Conservation (phyloP, 1,139 yeast genomes). For the Kodamaea derodonti region DNA sequence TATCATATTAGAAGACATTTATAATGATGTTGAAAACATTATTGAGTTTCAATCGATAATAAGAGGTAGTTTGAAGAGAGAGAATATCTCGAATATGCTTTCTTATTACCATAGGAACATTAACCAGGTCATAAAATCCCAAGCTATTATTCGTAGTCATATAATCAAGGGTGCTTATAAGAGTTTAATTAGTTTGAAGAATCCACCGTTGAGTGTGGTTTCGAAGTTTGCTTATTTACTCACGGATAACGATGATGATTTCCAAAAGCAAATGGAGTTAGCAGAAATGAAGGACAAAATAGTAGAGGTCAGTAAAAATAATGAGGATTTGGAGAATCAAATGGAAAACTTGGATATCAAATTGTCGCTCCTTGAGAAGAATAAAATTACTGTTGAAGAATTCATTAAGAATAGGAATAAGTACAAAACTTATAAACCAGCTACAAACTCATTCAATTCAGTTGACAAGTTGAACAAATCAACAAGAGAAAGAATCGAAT, state of each 20-base stretch:
- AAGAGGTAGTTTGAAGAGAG: slow-evolving; percentile 45
- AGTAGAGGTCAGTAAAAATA: slow-evolving; percentile 56
- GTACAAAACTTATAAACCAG: slow-evolving; percentile 20
- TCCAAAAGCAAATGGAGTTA: slow-evolving; percentile 69
- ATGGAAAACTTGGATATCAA: slow-evolving; percentile 81
- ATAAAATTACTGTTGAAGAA: slow-evolving; percentile 77
- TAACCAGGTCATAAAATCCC: slow-evolving; percentile 63
- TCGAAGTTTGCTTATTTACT: slow-evolving; percentile 73
- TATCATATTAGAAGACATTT: slow-evolving; percentile 49
- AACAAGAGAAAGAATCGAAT: slow-evolving; percentile 45
- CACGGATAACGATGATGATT: slow-evolving; percentile 71
- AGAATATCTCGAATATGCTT: slow-evolving; percentile 34
- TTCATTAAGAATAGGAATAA: slow-evolving; percentile 54
- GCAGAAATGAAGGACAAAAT: slow-evolving; percentile 68
- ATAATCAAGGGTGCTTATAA: slow-evolving; percentile 72
- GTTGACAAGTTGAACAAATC: slow-evolving; percentile 34
- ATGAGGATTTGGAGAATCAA: slow-evolving; percentile 67
- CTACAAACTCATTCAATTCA: slow-evolving; percentile 13
- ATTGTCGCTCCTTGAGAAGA: slow-evolving; percentile 71
- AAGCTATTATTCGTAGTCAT: slow-evolving; percentile 66
- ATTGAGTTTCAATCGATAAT: slow-evolving; percentile 46
- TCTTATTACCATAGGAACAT: slow-evolving; percentile 54
- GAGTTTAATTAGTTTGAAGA: slow-evolving; percentile 60
- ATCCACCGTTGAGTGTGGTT: slow-evolving; percentile 78
- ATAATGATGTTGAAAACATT: slow-evolving; percentile 37